Conservation (phyloP, 2,329 filamentous ascomycete genomes). For the Stachybotrys elegans region DNA sequence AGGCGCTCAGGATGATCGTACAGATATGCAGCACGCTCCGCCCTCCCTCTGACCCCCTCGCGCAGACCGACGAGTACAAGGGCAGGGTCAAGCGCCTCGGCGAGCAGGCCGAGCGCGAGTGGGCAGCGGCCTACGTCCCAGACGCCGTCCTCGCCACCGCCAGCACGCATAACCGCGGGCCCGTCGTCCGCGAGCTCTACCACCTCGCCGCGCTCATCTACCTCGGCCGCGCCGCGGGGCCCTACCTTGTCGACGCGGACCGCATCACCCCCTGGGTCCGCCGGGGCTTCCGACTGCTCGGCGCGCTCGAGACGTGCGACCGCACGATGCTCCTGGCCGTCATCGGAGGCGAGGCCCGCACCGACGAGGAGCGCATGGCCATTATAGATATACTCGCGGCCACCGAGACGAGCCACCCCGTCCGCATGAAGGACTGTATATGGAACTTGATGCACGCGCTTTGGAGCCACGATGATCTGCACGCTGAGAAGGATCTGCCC, state of each 20-base stretch:
- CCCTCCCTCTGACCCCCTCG: not conserved
- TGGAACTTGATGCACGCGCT: not conserved
- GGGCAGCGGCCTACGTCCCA: not conserved
- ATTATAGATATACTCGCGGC: constrained; percentile 3
- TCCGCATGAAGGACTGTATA: not conserved
- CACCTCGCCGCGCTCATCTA: constrained; percentile 1
- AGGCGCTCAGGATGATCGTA: not conserved
- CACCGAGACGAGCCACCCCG: constrained; percentile 3
- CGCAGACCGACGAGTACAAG: not conserved
- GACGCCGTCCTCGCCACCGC: not conserved
- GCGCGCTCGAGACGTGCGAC: not conserved
- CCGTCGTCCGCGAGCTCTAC: constrained; percentile 1
- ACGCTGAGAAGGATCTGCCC: not conserved
- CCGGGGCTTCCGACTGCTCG: not conserved
- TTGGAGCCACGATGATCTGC: constrained; percentile 4
- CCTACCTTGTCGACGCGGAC: not conserved
- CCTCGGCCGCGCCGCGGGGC: not conserved
- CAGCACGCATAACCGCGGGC: not conserved
- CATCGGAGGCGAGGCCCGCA: constrained; percentile 3
- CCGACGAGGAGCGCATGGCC: constrained; percentile 1
- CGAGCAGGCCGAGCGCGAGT: not conserved
- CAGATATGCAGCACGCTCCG: not conserved
- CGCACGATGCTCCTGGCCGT: constrained; percentile 4
- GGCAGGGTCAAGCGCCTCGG: not conserved
- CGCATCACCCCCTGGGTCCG: not conserved